A percentile compares a stretch with the other conserved stretches of the same genome.
Evolutionary conservation across 2,329 filamentous ascomycete genomes (phyloP).

Genomic region (Colletotrichum trifolii): DNA sequence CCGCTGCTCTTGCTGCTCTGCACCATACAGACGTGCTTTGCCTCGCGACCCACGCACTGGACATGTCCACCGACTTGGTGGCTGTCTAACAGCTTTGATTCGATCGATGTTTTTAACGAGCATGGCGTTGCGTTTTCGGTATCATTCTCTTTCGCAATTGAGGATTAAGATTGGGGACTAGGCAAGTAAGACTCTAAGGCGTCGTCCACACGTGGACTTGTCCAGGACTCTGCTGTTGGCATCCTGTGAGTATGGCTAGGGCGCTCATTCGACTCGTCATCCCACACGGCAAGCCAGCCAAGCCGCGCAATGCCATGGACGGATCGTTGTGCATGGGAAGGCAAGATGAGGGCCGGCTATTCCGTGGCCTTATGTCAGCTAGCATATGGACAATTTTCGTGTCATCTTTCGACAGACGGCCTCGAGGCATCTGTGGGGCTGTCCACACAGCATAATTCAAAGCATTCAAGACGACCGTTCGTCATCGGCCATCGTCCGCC

Average conservation of each 20-base stretch:
- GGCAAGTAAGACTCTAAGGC: slow-evolving; percentile 10
- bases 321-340: slow-evolving; percentile 5
- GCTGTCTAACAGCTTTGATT: slow-evolving; percentile 14
- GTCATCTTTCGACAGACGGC: slow-evolving; percentile 5
- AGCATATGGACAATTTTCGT: slow-evolving; percentile 1
- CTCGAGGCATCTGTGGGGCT: slow-evolving; percentile 24
- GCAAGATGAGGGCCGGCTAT: background rate
- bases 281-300: no score
- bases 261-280: no score
- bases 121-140: slow-evolving; percentile 31
- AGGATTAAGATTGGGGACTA: background rate
- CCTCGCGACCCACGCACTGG: background rate
- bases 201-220: background rate
- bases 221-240: background rate
- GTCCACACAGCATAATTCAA: slow-evolving; percentile 23
- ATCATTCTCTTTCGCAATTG: slow-evolving; percentile 7
- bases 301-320: no score
- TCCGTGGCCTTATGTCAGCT: background rate
- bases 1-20: background rate
- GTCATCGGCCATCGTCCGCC: no score
- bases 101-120: slow-evolving; percentile 24
- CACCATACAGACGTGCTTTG: background rate
- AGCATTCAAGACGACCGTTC: slow-evolving; percentile 4
- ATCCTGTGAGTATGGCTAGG: no score
- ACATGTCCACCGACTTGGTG: background rate